Conservation (phyloP, 208 protist genomes). For the Leishmania tarentolae region DNA sequence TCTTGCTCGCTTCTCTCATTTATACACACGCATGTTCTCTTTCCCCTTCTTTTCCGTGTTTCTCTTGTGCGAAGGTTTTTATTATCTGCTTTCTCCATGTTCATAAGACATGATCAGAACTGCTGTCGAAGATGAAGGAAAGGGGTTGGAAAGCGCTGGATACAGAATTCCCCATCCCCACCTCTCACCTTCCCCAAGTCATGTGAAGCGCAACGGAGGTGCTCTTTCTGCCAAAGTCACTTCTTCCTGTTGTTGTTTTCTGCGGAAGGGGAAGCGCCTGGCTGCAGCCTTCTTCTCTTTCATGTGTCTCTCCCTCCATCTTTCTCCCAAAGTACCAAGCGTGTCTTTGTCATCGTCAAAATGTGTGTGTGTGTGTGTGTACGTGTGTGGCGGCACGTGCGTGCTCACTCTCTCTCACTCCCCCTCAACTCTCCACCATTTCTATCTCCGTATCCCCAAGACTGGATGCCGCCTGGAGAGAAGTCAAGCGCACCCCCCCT, state of each 20-base stretch:
- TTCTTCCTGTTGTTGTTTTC: background rate
- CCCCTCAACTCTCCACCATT: background rate
- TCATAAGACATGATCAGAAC: background rate
- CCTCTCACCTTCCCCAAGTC: too few relatives aligned
- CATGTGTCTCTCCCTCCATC: background rate
- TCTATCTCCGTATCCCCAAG: background rate
- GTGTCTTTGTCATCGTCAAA: background rate
- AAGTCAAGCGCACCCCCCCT: background rate
- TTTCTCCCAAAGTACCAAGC: background rate
- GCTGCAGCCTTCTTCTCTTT: background rate
- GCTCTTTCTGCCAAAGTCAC: background rate
- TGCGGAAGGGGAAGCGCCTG: background rate
- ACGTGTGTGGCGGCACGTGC: too few relatives aligned
- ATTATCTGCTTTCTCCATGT: conserved; percentile 4
- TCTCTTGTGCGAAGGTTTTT: background rate
- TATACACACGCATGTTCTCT: background rate
- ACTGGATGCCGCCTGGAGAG: background rate
- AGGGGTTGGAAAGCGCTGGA: background rate
- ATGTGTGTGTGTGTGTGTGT: background rate
- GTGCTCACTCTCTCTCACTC: background rate
- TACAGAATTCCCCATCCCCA: too few relatives aligned
- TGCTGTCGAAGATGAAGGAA: background rate
- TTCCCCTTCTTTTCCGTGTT: background rate
- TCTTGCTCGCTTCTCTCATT: background rate
- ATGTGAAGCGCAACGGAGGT: background rate